Percentiles rank a stretch among this genome's conserved stretches.
Conservation (phyloP, 2,329 filamentous ascomycete species). For the Calonectria henricotiae region DNA sequence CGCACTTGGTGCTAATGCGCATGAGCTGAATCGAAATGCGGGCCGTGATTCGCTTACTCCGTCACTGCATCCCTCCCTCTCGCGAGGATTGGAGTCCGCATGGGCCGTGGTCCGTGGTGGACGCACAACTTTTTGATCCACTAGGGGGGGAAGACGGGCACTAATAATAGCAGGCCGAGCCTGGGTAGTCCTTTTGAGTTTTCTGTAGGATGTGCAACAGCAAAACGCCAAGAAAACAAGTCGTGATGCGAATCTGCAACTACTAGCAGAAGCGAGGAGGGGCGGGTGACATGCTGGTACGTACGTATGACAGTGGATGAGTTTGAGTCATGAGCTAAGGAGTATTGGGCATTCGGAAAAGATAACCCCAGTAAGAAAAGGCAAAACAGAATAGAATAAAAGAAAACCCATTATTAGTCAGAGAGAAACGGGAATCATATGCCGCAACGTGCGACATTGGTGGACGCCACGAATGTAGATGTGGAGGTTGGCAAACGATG, state of each 20-base stretch:
- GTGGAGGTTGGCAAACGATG: constrained; percentile 4
- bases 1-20: constrained; percentile 26
- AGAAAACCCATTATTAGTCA: neutral
- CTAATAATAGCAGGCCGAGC: constrained; percentile 32
- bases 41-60: constrained; percentile 5
- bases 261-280: neutral
- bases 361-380: neutral
- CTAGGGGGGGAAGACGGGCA: neutral
- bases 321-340: neutral
- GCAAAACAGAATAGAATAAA: neutral
- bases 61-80: constrained; percentile 9
- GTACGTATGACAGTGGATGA: neutral
- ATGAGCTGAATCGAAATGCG: constrained; percentile 15
- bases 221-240: constrained; percentile 16
- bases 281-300: neutral
- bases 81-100: constrained; percentile 17
- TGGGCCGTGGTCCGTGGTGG: constrained; percentile 17
- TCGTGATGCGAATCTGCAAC: neutral
- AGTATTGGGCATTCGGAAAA: constrained; percentile 2
- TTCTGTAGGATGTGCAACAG: constrained; percentile 1
- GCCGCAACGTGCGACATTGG: constrained; percentile 14
- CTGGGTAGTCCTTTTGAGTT: constrained; percentile 17
- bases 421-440: neutral
- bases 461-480: constrained; percentile 1
- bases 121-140: constrained; percentile 16